Evolutionary conservation across 139 green algal species (phyloP), one percentile per base, ranked within the genome.

Genomic region (Picochlorum costavermella): DNA sequence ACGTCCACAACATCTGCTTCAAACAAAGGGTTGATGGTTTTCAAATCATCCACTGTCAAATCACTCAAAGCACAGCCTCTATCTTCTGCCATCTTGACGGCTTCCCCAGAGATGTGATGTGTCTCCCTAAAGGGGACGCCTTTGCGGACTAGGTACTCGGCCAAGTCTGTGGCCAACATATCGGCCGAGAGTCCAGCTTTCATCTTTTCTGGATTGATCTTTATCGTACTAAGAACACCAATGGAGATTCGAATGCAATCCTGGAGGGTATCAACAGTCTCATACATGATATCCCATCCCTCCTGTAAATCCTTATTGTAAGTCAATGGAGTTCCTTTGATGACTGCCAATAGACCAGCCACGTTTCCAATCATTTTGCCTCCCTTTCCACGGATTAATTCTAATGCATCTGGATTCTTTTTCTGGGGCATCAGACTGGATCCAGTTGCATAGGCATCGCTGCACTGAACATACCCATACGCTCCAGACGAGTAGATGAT

Each of bases 241-340:
- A 89, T 92, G 13, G 86, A 80, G 61, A 99, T 97, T 68, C 91
- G 79, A 29, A 97, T 73, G 60, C 82, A 89, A 70, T 94, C 90
- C 43, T 88, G 71, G 43, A 86, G 65, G 0, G 91, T 95, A 71
- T 98, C 92, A 43, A 96, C 83, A 10, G 83, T 86, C 75, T 98
- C 91, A 76, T 95, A 99, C 75, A 99, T 86, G 37, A 95, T 75
- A 70, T 91, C 65, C 55, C 68, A 75, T 2, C 29, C 72, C 60
- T 79, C 87, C 77, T 98, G 94, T 49, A 98, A 84, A 83, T 99
- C 94, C 72, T 97, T 96, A 86, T 99, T 99, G 82, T 99, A 99
- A 14, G 94, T 97, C 62, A 90, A 95, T 56, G 94, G 94, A 1
- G 88, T 87, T 64, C 89, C 86, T 79, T 99, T 98, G 31, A 96